Conservation (phyloP, 352 stramenopile genomes). For the Phytophthora fragariae region DNA sequence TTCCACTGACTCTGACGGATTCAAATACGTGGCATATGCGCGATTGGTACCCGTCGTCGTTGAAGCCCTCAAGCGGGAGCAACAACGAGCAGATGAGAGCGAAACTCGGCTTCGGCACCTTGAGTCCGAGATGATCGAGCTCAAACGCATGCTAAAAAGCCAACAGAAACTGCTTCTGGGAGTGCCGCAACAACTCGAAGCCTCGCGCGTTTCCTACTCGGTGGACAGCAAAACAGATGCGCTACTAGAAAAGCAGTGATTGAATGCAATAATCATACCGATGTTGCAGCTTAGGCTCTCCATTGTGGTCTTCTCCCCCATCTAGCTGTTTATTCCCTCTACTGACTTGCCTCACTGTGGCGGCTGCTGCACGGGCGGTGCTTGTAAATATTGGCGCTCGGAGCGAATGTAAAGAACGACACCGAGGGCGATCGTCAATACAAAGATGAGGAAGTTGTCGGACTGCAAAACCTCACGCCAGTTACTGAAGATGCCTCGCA, state of each 20-base stretch:
- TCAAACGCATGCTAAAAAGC: constrained; percentile 23
- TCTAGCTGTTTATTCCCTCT: constrained; percentile 18
- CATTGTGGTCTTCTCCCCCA: constrained; percentile 8
- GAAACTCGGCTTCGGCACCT: constrained; percentile 28
- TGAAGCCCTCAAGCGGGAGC: constrained; percentile 75
- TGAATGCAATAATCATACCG: constrained; percentile 47
- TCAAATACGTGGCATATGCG: constrained; percentile 91
- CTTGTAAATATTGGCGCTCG: constrained; percentile 67
- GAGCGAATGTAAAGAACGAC: constrained; percentile 83
- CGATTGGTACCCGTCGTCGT: constrained; percentile 81
- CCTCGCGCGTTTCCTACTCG: constrained; percentile 1
- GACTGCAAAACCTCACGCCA: constrained; percentile 61
- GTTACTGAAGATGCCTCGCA: constrained; percentile 26
- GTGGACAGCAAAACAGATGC: background rate
- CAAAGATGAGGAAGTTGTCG: constrained; percentile 73
- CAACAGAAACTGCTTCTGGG: constrained; percentile 30
- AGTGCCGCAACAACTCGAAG: constrained; percentile 12
- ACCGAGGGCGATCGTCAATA: constrained; percentile 65
- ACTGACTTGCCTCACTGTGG: constrained; percentile 31
- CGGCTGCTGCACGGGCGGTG: constrained; percentile 32
- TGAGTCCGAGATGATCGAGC: constrained; percentile 21
- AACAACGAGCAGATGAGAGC: constrained; percentile 24
- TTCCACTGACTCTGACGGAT: constrained; percentile 65
- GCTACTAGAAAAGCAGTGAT: background rate
- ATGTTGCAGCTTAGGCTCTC: constrained; percentile 21